Percentiles rank a stretch among this genome's conserved stretches.
These are phyloP conservation scores for Sclerotinia borealis DNA, from an alignment of 2,329 filamentous ascomycete genomes.

Conservation along the genomic window DNA sequence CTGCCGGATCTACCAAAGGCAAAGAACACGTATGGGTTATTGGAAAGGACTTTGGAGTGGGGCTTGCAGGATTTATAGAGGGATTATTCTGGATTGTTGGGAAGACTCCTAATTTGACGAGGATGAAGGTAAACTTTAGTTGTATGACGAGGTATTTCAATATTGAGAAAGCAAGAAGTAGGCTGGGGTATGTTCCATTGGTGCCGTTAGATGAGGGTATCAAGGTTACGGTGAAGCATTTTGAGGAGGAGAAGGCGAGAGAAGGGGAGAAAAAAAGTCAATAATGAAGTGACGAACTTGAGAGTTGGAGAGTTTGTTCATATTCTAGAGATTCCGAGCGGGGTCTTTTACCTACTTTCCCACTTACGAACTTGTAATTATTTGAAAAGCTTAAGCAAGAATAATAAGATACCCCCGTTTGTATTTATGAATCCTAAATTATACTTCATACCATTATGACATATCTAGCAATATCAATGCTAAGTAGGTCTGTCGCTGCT, in stretches of 20 bases:
- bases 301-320: not conserved
- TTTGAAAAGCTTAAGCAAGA: not conserved
- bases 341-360: not conserved
- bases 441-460: not conserved
- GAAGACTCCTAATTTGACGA: slow-evolving; percentile 47
- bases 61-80: slow-evolving; percentile 42
- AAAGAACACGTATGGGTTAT: slow-evolving; percentile 51
- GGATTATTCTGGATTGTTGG: slow-evolving; percentile 43
- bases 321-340: not conserved
- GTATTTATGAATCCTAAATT: not conserved
- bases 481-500: too few species aligned
- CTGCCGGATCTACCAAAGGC: slow-evolving; percentile 42
- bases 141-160: slow-evolving; percentile 74
- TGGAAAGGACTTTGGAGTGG: slow-evolving; percentile 44
- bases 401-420: not conserved
- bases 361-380: not conserved
- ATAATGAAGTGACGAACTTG: not conserved
- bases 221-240: slow-evolving; percentile 25
- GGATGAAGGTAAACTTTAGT: slow-evolving; percentile 49
- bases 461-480: not conserved
- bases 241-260: slow-evolving; percentile 21
- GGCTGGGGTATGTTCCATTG: slow-evolving; percentile 64
- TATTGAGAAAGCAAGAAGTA: slow-evolving; percentile 66
- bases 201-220: slow-evolving; percentile 61
- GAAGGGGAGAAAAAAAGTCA: slow-evolving; percentile 28